A percentile compares a stretch with the other conserved stretches of the same genome.
phyloP scores from a whole-genome alignment of 306 rosid genomes.

The Sechiopsis laciniata region DNA sequence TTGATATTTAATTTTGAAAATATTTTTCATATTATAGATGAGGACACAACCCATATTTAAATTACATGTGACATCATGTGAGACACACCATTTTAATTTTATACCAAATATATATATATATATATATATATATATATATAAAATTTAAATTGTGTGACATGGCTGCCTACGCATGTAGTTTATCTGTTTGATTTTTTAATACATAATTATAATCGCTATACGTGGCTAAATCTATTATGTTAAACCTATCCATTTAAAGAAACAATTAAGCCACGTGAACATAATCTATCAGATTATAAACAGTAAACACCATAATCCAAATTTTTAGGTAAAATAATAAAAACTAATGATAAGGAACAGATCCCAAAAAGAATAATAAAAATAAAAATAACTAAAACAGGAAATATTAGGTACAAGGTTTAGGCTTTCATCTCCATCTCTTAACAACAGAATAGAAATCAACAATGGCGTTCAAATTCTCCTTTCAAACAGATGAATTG shows the following conservation, averaged over 20 bases:
- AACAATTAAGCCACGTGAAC: neutral
- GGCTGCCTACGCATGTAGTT: too few relatives aligned
- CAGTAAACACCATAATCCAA: slow-evolving; percentile 1
- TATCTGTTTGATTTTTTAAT: too few relatives aligned
- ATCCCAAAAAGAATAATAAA: neutral
- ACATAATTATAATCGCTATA: too few relatives aligned
- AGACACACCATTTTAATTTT: too few relatives aligned
- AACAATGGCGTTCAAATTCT: neutral
- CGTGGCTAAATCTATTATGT: neutral
- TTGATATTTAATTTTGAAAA: too few relatives aligned
- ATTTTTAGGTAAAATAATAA: neutral
- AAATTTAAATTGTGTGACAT: too few relatives aligned
- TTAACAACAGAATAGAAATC: neutral
- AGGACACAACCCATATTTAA: too few relatives aligned
- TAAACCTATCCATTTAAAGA: neutral
- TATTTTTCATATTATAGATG: too few relatives aligned
- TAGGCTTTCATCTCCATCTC: neutral
- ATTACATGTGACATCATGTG: too few relatives aligned
- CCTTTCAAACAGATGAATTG: neutral
- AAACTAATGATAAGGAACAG: neutral
- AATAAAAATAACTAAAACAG: neutral
- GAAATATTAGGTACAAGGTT: neutral
- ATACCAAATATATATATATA: too few relatives aligned
- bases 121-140: too few relatives aligned
- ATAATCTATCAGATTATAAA: neutral